Evolutionary conservation across 768 basidiomycete genomes (phyloP), one percentile per base, ranked within the genome.

Genomic region (Tremella yokohamensis): DNA sequence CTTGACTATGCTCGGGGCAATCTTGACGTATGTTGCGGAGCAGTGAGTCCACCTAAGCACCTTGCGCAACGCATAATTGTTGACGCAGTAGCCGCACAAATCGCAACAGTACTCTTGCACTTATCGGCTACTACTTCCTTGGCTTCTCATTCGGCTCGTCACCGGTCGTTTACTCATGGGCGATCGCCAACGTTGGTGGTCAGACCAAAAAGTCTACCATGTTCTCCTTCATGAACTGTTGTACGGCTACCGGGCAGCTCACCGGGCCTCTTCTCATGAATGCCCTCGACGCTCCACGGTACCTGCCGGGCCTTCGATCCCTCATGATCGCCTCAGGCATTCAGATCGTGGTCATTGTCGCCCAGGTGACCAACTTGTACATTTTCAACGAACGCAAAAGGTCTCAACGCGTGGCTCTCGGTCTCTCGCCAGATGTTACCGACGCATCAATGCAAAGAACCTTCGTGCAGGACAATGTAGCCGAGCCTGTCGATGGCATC

Each of bases 171-270:
- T 61, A 64, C 49, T 55, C 56, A 0, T 66, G 63, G 64, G 45
- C 51, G 3, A 53, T 62, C 15, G 52, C 56, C 8, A 72, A 70
- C 59, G 63, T 56, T 34, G 71, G 61, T 1, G 73, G 73, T 11
- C 63, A 67, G 40, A 67, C 70, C 51, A 72, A 72, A 57, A 70
- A 72, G 50, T 61, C 71, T 7, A 74, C 76, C 54, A 79, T 78
- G 1, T 80, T 80, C 9, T 79, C 79, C 7, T 62, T 34, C 29
- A 34, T 34, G 29, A 34, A 34, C 29, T 72, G 78, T 19, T 80
- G 78, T 1, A 79, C 80, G 55, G 81, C 79, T 54, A 78, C 76
- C 15, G 80, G 76, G n/a, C 74, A 77, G 61, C 72, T 76, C 49
- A 63, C 72, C 53, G 66, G 62, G 16, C 69, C 75, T 4, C 62